Evolutionary conservation across 164 flowering plant genomes (phyloP).

Genomic region (Vitis riparia): DNA sequence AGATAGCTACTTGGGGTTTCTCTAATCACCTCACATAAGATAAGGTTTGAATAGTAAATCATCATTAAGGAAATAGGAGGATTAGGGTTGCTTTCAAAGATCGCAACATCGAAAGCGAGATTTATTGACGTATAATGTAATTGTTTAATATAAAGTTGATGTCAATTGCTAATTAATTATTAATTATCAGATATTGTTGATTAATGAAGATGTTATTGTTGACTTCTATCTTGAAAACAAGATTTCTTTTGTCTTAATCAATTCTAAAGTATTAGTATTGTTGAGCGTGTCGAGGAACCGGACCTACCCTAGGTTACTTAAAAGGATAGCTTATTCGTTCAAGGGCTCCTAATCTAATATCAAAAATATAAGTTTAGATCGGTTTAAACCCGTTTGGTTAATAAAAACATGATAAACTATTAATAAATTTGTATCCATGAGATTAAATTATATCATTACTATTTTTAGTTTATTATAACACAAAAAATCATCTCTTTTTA

Average conservation of each 20-base stretch:
- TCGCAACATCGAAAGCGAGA: not conserved
- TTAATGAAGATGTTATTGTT: not conserved
- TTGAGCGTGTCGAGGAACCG: not conserved
- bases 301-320: not conserved
- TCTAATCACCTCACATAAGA: constrained; percentile 2
- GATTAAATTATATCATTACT: not conserved
- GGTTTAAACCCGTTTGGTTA: too few relatives aligned
- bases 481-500: too few relatives aligned
- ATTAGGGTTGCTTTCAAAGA: not conserved
- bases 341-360: not conserved
- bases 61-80: not conserved
- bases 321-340: not conserved
- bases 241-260: not conserved
- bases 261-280: not conserved
- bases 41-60: not conserved
- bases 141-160: not conserved
- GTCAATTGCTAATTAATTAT: not conserved
- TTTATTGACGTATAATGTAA: not conserved
- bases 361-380: not conserved
- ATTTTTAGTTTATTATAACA: too few relatives aligned
- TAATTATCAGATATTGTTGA: not conserved
- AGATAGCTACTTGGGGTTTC: not conserved
- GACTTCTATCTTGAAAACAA: constrained; percentile 1
- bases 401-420: too few relatives aligned
- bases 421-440: not conserved